Percentiles rank a stretch among this genome's conserved stretches.
Evolutionary conservation across 495 filamentous ascomycete genomes (phyloP).

Genomic region (Neurospora sp.): DNA sequence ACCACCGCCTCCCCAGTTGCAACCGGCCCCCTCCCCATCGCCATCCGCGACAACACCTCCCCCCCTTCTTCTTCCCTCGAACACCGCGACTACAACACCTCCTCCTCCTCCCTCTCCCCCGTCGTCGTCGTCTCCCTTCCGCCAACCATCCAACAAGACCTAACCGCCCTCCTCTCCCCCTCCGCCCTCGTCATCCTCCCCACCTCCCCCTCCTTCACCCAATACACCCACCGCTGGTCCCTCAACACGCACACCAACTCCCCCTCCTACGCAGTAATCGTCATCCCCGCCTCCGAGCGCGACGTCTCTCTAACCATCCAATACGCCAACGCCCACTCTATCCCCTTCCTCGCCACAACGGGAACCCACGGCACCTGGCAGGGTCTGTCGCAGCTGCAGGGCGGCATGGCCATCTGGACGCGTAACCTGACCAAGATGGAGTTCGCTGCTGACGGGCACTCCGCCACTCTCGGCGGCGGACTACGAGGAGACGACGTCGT

Average conservation of each 20-base stretch:
- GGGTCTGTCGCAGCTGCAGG: slow-evolving; percentile 27
- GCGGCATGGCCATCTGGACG: slow-evolving; percentile 40
- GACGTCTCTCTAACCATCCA: slow-evolving; percentile 41
- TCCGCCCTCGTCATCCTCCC: not conserved
- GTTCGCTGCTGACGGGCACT: slow-evolving; percentile 31
- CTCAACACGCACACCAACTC: slow-evolving; percentile 9
- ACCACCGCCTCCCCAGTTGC: not conserved
- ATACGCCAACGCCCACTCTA: slow-evolving; percentile 30
- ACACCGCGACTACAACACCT: not conserved
- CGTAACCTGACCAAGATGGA: slow-evolving; percentile 30
- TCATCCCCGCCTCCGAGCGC: slow-evolving; percentile 37
- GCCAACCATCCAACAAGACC: not conserved
- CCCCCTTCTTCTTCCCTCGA: not conserved
- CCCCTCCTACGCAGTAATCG: slow-evolving; percentile 32
- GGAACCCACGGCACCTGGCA: slow-evolving; percentile 34
- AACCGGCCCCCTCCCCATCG: not conserved
- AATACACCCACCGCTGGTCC: slow-evolving; percentile 3
- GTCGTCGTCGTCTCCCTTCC: not conserved
- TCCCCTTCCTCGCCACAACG: slow-evolving; percentile 42
- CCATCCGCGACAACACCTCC: not conserved
- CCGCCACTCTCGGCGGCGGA: slow-evolving; percentile 42
- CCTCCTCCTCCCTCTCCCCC: not conserved
- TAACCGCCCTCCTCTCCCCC: not conserved
- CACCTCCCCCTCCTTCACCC: not conserved
- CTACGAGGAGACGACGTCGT: slow-evolving; percentile 19